Base-by-base conservation (phyloP, 768 basidiomycete genomes). In the Mycena metata region DNA sequence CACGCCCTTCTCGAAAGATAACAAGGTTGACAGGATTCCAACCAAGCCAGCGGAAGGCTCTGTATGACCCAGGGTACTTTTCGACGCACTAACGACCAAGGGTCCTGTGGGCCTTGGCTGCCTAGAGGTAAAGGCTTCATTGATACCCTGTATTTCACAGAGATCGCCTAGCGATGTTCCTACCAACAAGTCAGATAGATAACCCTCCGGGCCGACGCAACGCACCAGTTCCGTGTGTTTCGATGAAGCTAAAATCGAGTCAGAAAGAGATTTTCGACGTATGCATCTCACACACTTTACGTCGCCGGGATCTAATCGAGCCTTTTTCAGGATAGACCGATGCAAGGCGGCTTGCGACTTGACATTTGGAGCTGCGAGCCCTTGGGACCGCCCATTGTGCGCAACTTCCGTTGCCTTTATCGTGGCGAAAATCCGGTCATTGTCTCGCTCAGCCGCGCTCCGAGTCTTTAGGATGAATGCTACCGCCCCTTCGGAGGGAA, bases 121-220 rank as follows among this genome's bases (percentile, higher is more conserved):
- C 7, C 39, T 13, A 43, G 56, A 36, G 45, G 49, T 30, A 60
- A 71, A 71, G 30, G 57, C 67, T 7, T 55, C 67, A 17, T 68
- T 71, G 9, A 71, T 68, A n/a, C 62, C 70, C 21, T 69, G 70
- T 41, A 71, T 69, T 55, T 71, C 70, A 17, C 55, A 61, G n/a
- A 65, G 58, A 64, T 71, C 70, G 19, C 70, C 70, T 58, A 67
- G 41, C 5, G 66, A 46, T 19, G 66, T 67, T 30, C 66, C 66
- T 67, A 33, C n/a, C 17, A 26, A 39, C 19, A 19, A 45, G 15
- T n/a, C 36, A 23, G 49, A 5, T 17, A 41, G 26, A 39, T 15
- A 57, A 33, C 8, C 35, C 23, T 60, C 33, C 26, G 10, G 11
- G 50, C 21, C 17, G 47, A 30, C 30, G 10, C 19, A 39, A 67